Conservation (phyloP, 805 yeast genomes). For the Helenozyma rhizophorensis region DNA sequence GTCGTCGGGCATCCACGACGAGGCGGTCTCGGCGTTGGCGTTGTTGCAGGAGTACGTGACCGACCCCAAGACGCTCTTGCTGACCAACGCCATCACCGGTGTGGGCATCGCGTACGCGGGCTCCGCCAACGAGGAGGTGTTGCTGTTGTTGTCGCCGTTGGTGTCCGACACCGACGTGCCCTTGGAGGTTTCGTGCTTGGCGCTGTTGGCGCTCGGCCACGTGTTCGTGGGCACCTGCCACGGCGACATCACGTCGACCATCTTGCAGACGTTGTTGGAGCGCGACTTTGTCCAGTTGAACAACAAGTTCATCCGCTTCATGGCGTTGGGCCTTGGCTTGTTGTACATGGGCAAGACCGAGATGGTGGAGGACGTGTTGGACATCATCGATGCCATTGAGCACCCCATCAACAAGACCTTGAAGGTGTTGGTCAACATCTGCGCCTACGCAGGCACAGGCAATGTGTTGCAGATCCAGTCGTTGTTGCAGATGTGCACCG, state of each 20-base stretch:
- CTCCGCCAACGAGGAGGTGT: slow-evolving; percentile 78
- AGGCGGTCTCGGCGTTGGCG: slow-evolving; percentile 87
- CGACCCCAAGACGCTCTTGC: slow-evolving; percentile 57
- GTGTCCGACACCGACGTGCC: slow-evolving; percentile 72
- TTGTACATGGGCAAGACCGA: slow-evolving; percentile 92
- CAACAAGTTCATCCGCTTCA: slow-evolving; percentile 82
- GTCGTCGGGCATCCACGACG: slow-evolving; percentile 91
- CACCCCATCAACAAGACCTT: slow-evolving; percentile 89
- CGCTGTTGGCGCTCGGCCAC: slow-evolving; percentile 91
- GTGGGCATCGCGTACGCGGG: slow-evolving; percentile 95
- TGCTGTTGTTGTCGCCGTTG: slow-evolving; percentile 72
- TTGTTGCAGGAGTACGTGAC: slow-evolving; percentile 78
- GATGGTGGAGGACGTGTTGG: slow-evolving; percentile 89
- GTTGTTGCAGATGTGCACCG: slow-evolving; percentile 81
- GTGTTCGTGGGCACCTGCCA: slow-evolving; percentile 94
- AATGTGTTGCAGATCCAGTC: slow-evolving; percentile 93
- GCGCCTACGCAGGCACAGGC: slow-evolving; percentile 97
- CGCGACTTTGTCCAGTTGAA: slow-evolving; percentile 73
- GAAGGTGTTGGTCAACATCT: slow-evolving; percentile 83
- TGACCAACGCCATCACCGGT: slow-evolving; percentile 83
- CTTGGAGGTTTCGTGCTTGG: slow-evolving; percentile 75
- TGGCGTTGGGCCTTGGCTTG: slow-evolving; percentile 88
- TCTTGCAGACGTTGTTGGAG: slow-evolving; percentile 85
- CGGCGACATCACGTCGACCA: slow-evolving; percentile 90
- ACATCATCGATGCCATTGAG: slow-evolving; percentile 90